A percentile compares a stretch with the other conserved stretches of the same genome.
These are phyloP conservation scores for Sporobolus alterniflorus DNA, from an alignment of 202 grass and related monocot genomes.

Conservation along the genomic window DNA sequence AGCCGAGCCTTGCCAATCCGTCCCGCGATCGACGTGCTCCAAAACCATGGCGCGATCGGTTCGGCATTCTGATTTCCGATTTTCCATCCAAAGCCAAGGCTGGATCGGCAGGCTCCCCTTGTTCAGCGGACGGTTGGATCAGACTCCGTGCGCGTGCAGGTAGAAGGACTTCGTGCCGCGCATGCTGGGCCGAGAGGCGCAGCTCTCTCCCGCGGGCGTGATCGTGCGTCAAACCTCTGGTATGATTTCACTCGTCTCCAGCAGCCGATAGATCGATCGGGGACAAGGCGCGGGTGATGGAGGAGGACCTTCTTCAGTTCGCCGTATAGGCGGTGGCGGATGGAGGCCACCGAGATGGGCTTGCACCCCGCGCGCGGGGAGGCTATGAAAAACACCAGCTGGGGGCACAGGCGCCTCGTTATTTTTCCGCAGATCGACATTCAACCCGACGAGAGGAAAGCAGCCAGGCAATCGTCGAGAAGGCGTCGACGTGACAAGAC, in stretches of 20 bases:
- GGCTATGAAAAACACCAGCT: neutral
- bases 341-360: neutral
- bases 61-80: neutral
- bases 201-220: neutral
- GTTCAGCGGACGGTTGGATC: neutral
- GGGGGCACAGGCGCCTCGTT: neutral
- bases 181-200: neutral
- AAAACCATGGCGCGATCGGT: too few species aligned
- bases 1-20: neutral
- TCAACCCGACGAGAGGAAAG: neutral
- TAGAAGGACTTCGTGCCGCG: neutral
- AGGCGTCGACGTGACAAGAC: neutral
- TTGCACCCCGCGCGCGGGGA: neutral
- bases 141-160: neutral
- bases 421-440: neutral
- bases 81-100: neutral
- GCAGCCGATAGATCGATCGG: neutral
- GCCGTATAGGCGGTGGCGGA: neutral
- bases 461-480: neutral
- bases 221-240: neutral
- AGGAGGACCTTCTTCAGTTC: neutral
- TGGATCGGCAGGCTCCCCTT: neutral
- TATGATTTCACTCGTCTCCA: neutral
- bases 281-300: neutral
- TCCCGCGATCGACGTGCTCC: neutral